These are phyloP conservation scores for Hordeum pubiflorum DNA, from an alignment of 202 grass and related monocot genomes.

Conservation along the genomic window DNA sequence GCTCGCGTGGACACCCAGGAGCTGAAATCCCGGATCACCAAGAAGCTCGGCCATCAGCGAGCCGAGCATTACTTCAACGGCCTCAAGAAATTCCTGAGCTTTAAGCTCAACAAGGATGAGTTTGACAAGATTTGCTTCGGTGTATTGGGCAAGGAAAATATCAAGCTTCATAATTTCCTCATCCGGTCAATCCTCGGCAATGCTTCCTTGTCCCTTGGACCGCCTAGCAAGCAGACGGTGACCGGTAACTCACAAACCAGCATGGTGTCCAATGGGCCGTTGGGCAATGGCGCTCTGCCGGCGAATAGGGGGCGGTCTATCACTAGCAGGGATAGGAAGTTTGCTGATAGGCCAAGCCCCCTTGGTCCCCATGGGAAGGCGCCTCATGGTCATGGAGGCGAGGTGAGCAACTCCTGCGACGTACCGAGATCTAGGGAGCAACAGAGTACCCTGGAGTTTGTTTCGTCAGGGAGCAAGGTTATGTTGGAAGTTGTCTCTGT, in stretches of 20 bases:
- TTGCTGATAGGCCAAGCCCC: conserved; percentile 18
- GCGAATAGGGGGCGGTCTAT: conserved; percentile 21
- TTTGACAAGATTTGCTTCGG: conserved; percentile 36
- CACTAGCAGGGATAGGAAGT: conserved; percentile 33
- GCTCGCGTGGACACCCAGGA: conserved; percentile 17
- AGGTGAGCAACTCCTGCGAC: conserved; percentile 12
- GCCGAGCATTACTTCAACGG: conserved; percentile 26
- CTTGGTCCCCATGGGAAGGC: conserved; percentile 28
- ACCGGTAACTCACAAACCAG: conserved; percentile 34
- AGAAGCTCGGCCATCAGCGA: conserved; percentile 22
- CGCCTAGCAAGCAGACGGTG: conserved; percentile 18
- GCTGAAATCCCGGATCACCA: conserved; percentile 33
- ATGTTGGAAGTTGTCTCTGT: conserved; percentile 40
- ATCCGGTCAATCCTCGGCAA: conserved; percentile 34
- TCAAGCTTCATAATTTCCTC: conserved; percentile 32
- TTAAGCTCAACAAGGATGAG: conserved; percentile 31
- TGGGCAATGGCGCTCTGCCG: not conserved
- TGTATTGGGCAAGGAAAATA: conserved; percentile 40
- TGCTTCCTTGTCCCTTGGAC: conserved; percentile 18
- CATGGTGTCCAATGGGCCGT: conserved; percentile 18
- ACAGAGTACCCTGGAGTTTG: conserved; percentile 4
- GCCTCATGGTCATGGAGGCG: conserved; percentile 4
- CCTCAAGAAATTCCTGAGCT: conserved; percentile 36
- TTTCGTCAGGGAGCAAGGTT: not conserved
- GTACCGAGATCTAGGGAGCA: conserved; percentile 1